Conservation (phyloP, 2,329 filamentous ascomycete species). For the Stagonosporopsis chrysanthemi region DNA sequence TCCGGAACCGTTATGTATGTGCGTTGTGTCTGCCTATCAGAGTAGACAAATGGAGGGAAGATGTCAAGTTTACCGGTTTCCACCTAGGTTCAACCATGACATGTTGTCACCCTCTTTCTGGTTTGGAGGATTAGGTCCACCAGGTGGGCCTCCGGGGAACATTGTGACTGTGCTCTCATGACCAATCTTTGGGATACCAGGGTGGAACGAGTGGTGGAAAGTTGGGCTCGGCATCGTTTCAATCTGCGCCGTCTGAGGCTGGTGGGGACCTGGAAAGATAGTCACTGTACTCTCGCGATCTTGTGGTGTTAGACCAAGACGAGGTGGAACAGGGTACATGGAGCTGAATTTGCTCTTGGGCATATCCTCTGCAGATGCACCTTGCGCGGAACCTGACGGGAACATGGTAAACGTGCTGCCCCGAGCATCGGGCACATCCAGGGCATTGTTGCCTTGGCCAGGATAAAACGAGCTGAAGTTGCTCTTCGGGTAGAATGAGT, state of each 20-base stretch:
- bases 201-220: constrained; percentile 62
- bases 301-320: constrained; percentile 25
- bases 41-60: constrained; percentile 8
- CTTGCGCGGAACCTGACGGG: constrained; percentile 31
- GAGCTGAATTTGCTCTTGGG: constrained; percentile 37
- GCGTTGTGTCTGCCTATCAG: constrained; percentile 17
- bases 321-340: constrained; percentile 41
- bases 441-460: constrained; percentile 51
- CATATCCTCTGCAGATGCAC: constrained; percentile 24
- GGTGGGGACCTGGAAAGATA: constrained; percentile 37
- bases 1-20: constrained; percentile 22
- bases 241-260: constrained; percentile 19
- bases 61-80: constrained; percentile 28
- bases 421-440: constrained; percentile 68
- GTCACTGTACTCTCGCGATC: constrained; percentile 62
- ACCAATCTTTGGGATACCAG: constrained; percentile 54
- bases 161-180: constrained; percentile 63
- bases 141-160: constrained; percentile 51
- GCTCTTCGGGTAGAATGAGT: constrained; percentile 56
- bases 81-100: constrained; percentile 80
- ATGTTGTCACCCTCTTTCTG: constrained; percentile 62
- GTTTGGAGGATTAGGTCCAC: constrained; percentile 27
- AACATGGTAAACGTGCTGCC: constrained; percentile 59
- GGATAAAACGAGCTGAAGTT: constrained; percentile 61
- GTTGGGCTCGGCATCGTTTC: constrained; percentile 52